These are phyloP conservation scores for Camptophora hylomeconis DNA, from an alignment of 2,329 filamentous ascomycete genomes.

Conservation along the genomic window DNA sequence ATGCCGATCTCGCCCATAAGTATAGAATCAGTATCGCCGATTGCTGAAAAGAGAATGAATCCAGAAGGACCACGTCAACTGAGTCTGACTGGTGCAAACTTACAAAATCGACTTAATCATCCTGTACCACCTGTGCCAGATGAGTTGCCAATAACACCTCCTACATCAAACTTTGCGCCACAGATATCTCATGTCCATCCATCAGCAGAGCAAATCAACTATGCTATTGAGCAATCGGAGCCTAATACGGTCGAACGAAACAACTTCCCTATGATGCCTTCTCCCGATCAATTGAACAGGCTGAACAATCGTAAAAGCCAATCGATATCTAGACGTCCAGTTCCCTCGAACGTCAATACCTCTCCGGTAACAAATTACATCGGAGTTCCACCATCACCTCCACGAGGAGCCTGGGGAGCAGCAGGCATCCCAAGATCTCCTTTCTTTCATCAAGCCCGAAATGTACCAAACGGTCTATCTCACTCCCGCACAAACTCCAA, in stretches of 20 bases:
- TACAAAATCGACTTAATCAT: slow-evolving; percentile 21
- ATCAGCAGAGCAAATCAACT: neutral
- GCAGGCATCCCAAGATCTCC: slow-evolving; percentile 11
- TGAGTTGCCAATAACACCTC: slow-evolving; percentile 1
- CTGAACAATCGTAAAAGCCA: slow-evolving; percentile 9
- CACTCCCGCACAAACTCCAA: slow-evolving; percentile 12
- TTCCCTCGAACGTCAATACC: slow-evolving; percentile 1
- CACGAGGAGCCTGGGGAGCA: slow-evolving; percentile 12
- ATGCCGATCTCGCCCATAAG: slow-evolving; percentile 7
- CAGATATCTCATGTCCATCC: neutral
- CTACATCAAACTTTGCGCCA: neutral
- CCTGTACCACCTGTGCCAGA: slow-evolving; percentile 17
- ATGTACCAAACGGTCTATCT: slow-evolving; percentile 9
- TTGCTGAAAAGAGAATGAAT: slow-evolving; percentile 1
- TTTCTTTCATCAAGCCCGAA: slow-evolving; percentile 11
- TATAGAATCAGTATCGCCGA: slow-evolving; percentile 3
- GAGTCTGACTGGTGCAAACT: slow-evolving; percentile 19
- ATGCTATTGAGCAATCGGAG: neutral
- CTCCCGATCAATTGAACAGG: slow-evolving; percentile 13
- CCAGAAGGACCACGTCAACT: slow-evolving; percentile 7
- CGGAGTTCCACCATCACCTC: slow-evolving; percentile 8
- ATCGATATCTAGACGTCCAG: too few species aligned
- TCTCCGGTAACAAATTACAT: slow-evolving; percentile 4
- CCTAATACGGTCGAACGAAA: too few species aligned
- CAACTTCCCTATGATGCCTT: slow-evolving; percentile 5